A percentile compares a stretch with the other conserved stretches of the same genome.
These are phyloP conservation scores for Penicillium sp. DNA, from an alignment of 2,329 filamentous ascomycete species.

Conservation along the genomic window DNA sequence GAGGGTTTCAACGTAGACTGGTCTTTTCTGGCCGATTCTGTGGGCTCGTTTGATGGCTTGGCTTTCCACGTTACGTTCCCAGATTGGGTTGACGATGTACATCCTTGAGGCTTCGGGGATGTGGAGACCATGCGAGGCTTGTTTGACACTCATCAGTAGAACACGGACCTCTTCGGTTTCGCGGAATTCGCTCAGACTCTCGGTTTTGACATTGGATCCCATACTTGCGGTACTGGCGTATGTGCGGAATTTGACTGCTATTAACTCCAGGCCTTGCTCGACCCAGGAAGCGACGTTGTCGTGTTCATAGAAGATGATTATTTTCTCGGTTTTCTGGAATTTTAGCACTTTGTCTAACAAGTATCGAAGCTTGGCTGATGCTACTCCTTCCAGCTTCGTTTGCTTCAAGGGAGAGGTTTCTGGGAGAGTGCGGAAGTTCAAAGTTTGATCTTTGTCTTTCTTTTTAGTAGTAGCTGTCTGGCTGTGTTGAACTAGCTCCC, in stretches of 20 bases:
- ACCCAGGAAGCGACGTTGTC: constrained; percentile 86
- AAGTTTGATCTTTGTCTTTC: too few relatives aligned
- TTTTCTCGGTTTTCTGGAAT: constrained; percentile 73
- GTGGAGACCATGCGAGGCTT: constrained; percentile 85
- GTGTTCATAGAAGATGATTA: constrained; percentile 88
- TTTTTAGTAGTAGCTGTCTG: not conserved
- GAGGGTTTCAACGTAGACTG: constrained; percentile 81
- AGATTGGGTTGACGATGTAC: constrained; percentile 85
- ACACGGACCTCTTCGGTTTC: constrained; percentile 68
- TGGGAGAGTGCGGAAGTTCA: constrained; percentile 25
- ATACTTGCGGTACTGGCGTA: constrained; percentile 53
- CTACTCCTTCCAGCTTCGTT: constrained; percentile 71
- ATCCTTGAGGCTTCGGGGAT: constrained; percentile 79
- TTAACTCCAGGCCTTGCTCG: constrained; percentile 74
- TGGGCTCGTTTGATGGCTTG: constrained; percentile 90
- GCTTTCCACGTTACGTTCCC: constrained; percentile 78
- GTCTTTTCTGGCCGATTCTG: constrained; percentile 76
- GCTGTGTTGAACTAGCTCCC: constrained; percentile 27
- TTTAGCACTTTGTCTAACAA: constrained; percentile 70
- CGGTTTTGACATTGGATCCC: constrained; percentile 62
- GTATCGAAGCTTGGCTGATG: constrained; percentile 85
- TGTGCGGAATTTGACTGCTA: constrained; percentile 62
- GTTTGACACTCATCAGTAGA: constrained; percentile 84
- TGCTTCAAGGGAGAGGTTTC: constrained; percentile 55
- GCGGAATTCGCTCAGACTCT: constrained; percentile 79